A percentile compares a stretch with the other conserved stretches of the same genome.
These are phyloP conservation scores for Mycena citricolor DNA, from an alignment of 1,284 basidiomycete genomes.

Conservation along the genomic window DNA sequence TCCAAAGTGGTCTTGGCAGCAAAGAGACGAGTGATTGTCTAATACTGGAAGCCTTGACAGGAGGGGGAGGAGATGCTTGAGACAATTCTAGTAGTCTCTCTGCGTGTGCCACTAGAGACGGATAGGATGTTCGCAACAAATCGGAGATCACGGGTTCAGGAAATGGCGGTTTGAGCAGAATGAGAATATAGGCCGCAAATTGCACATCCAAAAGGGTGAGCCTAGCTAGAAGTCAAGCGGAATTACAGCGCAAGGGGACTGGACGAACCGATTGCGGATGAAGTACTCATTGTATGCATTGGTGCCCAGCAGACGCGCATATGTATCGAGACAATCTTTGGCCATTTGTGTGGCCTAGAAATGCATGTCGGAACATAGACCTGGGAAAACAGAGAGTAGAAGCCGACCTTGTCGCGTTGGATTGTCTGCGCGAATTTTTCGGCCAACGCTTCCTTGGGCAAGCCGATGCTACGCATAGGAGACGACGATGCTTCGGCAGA, in stretches of 20 bases:
- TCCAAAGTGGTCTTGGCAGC: not conserved
- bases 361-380: not conserved
- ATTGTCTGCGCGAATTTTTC: conserved; percentile 51
- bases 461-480: conserved; percentile 40
- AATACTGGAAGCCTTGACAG: not conserved
- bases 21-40: conserved; percentile 11
- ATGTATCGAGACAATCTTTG: conserved; percentile 53
- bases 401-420: conserved; percentile 60
- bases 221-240: conserved; percentile 33
- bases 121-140: conserved; percentile 55
- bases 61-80: conserved; percentile 16
- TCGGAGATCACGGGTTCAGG: conserved; percentile 58
- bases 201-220: conserved; percentile 61
- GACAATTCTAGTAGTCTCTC: conserved; percentile 42
- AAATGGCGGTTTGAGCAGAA: conserved; percentile 57
- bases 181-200: conserved; percentile 65
- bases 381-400: not conserved
- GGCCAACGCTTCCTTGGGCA: conserved; percentile 37
- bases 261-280: not conserved
- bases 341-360: conserved; percentile 61
- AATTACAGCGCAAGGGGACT: not conserved
- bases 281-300: conserved; percentile 46
- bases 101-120: conserved; percentile 56
- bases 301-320: conserved; percentile 55
- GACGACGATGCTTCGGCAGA: conserved; percentile 45